Base-by-base conservation (phyloP, 192 early-diverging fungal genomes). In the Coemansia sp. region DNA sequence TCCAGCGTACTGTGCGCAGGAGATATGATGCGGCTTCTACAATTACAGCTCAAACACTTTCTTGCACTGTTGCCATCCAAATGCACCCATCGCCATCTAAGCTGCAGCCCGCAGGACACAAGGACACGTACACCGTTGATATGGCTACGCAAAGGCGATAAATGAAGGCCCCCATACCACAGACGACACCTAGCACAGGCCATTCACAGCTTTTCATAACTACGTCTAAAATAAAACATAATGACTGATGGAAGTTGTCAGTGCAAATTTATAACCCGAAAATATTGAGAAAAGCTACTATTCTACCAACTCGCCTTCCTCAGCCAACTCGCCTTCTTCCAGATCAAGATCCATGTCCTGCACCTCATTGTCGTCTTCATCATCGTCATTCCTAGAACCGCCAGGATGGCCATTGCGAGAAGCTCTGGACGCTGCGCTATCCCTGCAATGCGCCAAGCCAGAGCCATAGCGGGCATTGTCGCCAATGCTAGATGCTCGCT, bases 291-390 rank as follows among this genome's bases (percentile, higher is more conserved):
- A 56, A 12, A 7, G 12, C 39, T 57, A 81, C 63, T n/a, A n/a
- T n/a, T 75, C 78, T 15, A 53, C 56, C 18, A 81, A 40, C 57
- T 81, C 78, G 63, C 78, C 78, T 48, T 81, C 78, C 46, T 81
- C 78, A 2, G 72, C 68, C 20, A 71, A 10, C 61, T 79, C 77
- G 37, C 68, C 77, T 8, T 71, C 71, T 31, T 74, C 77, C 31
- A 72, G 25, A 20, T 59, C 74, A 4, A 74, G 64, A 37, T 75
- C 73, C 73, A 73, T 70, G 51, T 72, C 76, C 55, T 70, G 63
- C 53, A 66, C 66, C 39, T 71, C 68, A 23, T 74, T 65, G 15
- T 70, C 68, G 28, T 52, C 64, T 18, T 43, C 63, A 29, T 33
- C 63, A 45, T 21, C 37, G 49, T 46, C 30, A 13, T 30, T 37